Evolutionary conservation across 2,329 filamentous ascomycete genomes (phyloP), one percentile per base, ranked within the genome.

Genomic region (Pseudogymnoascus sp.): DNA sequence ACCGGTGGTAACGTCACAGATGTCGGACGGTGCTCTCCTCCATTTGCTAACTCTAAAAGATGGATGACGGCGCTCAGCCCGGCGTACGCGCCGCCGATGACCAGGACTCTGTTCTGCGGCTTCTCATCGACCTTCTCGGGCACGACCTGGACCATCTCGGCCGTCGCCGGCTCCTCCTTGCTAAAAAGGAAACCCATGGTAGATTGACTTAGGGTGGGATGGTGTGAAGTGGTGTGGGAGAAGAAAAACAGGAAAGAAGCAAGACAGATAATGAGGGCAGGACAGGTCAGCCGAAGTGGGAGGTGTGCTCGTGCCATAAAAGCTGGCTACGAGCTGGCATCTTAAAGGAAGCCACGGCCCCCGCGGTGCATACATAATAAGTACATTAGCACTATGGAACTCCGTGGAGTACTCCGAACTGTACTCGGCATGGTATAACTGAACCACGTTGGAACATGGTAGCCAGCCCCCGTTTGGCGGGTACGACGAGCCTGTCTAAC

Each of bases 81-180:
- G n/a, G 80, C 83, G 69, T 92, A 92, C 39, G 86, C 87, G 66
- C 86, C 88, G 38, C 89, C 89, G 33, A 87, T 80, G 62, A 92
- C 78, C 38, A 92, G 78, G 10, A 92, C 78, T 67, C 77, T 81
- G 72, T 60, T 60, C 38, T 38, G 33, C 6, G 58, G 58, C 33
- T 39, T 37, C 19, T 60, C 58, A 10, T 11, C 19, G 58, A 23
- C 12, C 3, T n/a, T 38, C 58, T 38, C 58, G 3, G 58, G n/a
- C 8, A 71, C 69, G 14, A 43, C 41, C 35, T 35, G 23, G 4
- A 67, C 69, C 19, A 68, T 65, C 61, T 69, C 66, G 1, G 38
- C 59, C 2, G 69, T 61, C 12, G 33, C 64, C 61, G 69, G 62
- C 11, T 73, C 70, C 62, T 55, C 49, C 16, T 55, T 55, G 29